Percentiles rank a stretch among this genome's conserved stretches.
Conservation (phyloP, 768 basidiomycete genomes). For the Lyophyllum shimeji region DNA sequence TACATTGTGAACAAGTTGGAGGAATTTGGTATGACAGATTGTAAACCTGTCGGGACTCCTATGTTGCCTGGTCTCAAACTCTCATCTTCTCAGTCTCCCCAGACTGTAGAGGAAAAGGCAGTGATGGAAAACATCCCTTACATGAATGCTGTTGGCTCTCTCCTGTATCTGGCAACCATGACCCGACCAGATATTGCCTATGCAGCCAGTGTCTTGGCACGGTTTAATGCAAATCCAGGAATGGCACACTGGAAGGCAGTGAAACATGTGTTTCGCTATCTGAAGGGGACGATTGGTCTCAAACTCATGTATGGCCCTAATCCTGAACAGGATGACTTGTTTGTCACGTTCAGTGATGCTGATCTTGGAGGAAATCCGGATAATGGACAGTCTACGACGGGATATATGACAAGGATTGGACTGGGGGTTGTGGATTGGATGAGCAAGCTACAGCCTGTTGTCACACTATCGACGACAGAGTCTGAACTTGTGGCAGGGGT, state of each 20-base stretch:
- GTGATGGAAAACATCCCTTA: constrained; percentile 10
- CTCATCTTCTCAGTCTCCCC: neutral
- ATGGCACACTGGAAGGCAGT: constrained; percentile 6
- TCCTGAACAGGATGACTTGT: constrained; percentile 3
- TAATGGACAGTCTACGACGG: neutral
- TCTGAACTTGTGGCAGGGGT: constrained; percentile 36
- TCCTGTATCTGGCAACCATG: constrained; percentile 5
- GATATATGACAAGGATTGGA: neutral
- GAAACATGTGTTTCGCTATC: constrained; percentile 6
- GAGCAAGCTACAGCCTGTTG: neutral
- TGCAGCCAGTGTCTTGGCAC: neutral
- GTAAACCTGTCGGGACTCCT: constrained; percentile 10
- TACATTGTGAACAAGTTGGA: neutral
- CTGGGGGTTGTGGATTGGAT: neutral
- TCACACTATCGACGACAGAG: constrained; percentile 34
- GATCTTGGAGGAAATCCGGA: constrained; percentile 15
- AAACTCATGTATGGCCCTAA: neutral
- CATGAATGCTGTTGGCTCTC: constrained; percentile 6
- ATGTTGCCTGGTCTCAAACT: constrained; percentile 4
- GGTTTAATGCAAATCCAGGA: neutral
- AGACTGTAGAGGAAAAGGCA: neutral
- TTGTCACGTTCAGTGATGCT: constrained; percentile 19
- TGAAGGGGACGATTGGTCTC: constrained; percentile 3
- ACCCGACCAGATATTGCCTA: constrained; percentile 4
- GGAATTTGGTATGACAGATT: constrained; percentile 5